phyloP scores from a whole-genome alignment of 1,284 basidiomycete genomes.

The Pholiota adiposa region DNA sequence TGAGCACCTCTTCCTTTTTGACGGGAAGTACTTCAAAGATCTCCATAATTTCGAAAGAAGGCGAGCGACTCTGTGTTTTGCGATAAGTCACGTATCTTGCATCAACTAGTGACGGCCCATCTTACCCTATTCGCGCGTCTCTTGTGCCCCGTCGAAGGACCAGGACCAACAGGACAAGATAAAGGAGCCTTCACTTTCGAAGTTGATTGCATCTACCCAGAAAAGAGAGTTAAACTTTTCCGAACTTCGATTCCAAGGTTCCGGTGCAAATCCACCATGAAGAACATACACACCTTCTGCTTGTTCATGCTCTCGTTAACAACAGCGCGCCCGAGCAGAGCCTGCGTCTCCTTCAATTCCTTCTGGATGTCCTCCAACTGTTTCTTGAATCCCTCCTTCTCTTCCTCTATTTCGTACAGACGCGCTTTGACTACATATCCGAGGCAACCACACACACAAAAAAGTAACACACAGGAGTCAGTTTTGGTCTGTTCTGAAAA shows the following conservation, averaged over 20 bases:
- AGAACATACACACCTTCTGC: conserved; percentile 1
- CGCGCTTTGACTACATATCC: conserved; percentile 2
- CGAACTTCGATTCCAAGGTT: too few relatives aligned
- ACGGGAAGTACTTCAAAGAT: too few relatives aligned
- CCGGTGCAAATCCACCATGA: not conserved
- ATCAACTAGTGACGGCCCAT: not conserved
- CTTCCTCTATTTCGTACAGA: not conserved
- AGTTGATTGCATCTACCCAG: too few relatives aligned
- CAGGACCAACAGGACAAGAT: too few relatives aligned
- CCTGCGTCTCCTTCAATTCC: conserved; percentile 14
- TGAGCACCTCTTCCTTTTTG: too few relatives aligned
- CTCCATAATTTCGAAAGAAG: conserved; percentile 4
- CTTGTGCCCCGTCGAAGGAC: too few relatives aligned
- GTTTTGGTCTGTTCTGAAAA: too few relatives aligned
- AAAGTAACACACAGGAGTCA: too few relatives aligned
- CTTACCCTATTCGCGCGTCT: not conserved
- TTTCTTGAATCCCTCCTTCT: conserved; percentile 6
- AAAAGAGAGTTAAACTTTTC: too few relatives aligned
- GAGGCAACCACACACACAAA: too few relatives aligned
- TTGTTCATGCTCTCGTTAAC: conserved; percentile 2
- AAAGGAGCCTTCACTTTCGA: too few relatives aligned
- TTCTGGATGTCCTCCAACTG: conserved; percentile 1
- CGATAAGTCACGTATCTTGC: not conserved
- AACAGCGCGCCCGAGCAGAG: conserved; percentile 8
- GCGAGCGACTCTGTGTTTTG: conserved; percentile 12